Conservation (phyloP, 2,329 filamentous ascomycete species). For the Metarhizium sp. region DNA sequence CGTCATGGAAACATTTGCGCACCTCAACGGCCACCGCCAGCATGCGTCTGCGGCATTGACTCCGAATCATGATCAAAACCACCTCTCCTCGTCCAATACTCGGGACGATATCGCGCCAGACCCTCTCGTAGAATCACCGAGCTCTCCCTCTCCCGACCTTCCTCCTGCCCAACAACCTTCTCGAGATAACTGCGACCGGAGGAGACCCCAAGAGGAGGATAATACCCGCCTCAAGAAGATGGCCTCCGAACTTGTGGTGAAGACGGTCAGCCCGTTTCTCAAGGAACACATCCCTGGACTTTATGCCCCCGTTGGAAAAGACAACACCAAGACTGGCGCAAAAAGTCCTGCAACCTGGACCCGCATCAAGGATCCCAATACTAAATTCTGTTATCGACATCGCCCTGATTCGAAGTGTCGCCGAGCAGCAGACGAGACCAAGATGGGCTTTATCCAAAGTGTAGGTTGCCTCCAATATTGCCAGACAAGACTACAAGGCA, state of each 20-base stretch:
- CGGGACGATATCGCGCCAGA: not conserved
- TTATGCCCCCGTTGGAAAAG: conserved; percentile 70
- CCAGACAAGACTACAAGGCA: not conserved
- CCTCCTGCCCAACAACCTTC: conserved; percentile 17
- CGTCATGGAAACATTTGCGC: conserved; percentile 3
- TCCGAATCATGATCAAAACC: not conserved
- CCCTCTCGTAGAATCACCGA: not conserved
- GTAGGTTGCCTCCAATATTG: conserved; percentile 36
- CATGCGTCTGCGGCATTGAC: conserved; percentile 1
- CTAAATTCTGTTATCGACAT: conserved; percentile 93
- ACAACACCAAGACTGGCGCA: conserved; percentile 22
- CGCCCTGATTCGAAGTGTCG: conserved; percentile 89
- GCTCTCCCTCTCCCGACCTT: not conserved
- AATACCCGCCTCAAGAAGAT: conserved; percentile 44
- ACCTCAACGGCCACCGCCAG: conserved; percentile 1
- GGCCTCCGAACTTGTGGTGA: conserved; percentile 58
- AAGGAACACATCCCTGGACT: conserved; percentile 82
- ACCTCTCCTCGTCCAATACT: not conserved
- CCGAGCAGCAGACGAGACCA: conserved; percentile 84
- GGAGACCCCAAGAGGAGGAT: conserved; percentile 39
- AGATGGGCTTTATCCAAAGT: conserved; percentile 90
- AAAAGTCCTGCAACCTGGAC: conserved; percentile 4
- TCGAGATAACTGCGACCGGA: conserved; percentile 40
- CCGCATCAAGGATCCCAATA: conserved; percentile 53
- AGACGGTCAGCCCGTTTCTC: conserved; percentile 80